Base-by-base conservation (phyloP, 176 grass and related monocot species). In the Saccharum officinarum region DNA sequence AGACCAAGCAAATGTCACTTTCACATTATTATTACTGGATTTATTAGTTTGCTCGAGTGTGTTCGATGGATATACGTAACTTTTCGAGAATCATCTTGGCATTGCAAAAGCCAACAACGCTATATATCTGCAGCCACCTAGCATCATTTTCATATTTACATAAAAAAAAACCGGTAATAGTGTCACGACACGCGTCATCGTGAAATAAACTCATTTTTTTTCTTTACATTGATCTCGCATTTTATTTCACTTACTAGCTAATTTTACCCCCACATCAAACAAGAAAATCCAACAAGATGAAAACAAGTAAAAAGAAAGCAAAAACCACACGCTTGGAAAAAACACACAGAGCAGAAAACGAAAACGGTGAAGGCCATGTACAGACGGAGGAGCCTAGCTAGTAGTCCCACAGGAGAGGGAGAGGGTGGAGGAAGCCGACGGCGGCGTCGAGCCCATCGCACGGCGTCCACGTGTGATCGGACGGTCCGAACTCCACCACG, bases 371-470 rank as follows among this genome's bases (percentile, higher is more conserved):
- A 82, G 16, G 2, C 0, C 76, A 41, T 41, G 71, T 63, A 65
- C 59, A 60, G 30, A 47, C 20, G 44, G 7, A 74, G 8, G 14
- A 12, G 44, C 44, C 61, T 91, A 31, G 44, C 61, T 64, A 64
- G n/a, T 86, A 77, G 57, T 91, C 89, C 89, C 89, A 88, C 7
- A 85, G 64, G 45, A 88, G 81, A 7, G 89, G 85, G 55, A 88
- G 81, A 17, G 89, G 77, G 65, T 91, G 89, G 85, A 23, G 85
- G 85, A 25, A 85, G 59, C n/a, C 59, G 63, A 14, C 62, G 42
- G 77, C 37, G 0, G 85, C 71, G 17, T 91, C 89, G 1, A 81
- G 25, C 28, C 54, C 65, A 0, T 91, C 89, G 64, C 80, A 91
- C 0, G 76, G 71, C 62, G 71, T 87, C 85, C 89, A 91, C 50